These are phyloP conservation scores for Ogataea trehaloabstinens DNA, from an alignment of 805 yeast genomes.

Conservation along the genomic window DNA sequence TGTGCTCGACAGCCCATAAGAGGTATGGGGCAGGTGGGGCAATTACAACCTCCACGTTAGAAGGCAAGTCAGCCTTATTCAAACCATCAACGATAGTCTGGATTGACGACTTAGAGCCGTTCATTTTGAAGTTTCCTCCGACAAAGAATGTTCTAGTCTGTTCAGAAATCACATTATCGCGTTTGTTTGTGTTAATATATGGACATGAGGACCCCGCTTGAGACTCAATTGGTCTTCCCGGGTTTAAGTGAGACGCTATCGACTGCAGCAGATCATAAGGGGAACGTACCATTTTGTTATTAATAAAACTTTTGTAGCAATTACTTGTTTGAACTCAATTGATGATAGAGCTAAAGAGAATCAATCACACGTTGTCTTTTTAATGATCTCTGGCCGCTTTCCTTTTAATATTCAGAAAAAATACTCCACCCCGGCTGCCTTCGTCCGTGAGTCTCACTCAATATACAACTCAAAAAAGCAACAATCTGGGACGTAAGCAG, in stretches of 20 bases:
- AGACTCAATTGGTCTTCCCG: constrained; percentile 8
- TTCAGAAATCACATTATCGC: constrained; percentile 2
- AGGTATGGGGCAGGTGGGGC: constrained; percentile 96
- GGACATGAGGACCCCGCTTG: constrained; percentile 1
- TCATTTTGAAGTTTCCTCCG: constrained; percentile 99
- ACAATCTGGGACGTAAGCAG: constrained; percentile 1
- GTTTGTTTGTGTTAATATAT: constrained; percentile 14
- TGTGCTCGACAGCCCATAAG: constrained; percentile 64
- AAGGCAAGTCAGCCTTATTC: constrained; percentile 73
- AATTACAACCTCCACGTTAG: constrained; percentile 86
- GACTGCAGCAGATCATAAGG: constrained; percentile 16
- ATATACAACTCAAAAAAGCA: not conserved
- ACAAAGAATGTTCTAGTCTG: constrained; percentile 67
- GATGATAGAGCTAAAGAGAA: not conserved
- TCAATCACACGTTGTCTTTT: not conserved
- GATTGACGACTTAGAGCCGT: constrained; percentile 88
- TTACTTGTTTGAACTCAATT: not conserved
- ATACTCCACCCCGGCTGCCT: not conserved
- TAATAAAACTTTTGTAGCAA: constrained; percentile 1
- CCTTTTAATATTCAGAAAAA: too few relatives aligned
- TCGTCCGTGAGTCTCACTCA: not conserved
- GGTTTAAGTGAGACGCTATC: constrained; percentile 18
- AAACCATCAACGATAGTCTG: constrained; percentile 78
- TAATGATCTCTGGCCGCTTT: not conserved
- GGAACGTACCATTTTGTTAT: constrained; percentile 24